phyloP scores from a whole-genome alignment of 768 basidiomycete species.

The Coprinopsis sp. region DNA sequence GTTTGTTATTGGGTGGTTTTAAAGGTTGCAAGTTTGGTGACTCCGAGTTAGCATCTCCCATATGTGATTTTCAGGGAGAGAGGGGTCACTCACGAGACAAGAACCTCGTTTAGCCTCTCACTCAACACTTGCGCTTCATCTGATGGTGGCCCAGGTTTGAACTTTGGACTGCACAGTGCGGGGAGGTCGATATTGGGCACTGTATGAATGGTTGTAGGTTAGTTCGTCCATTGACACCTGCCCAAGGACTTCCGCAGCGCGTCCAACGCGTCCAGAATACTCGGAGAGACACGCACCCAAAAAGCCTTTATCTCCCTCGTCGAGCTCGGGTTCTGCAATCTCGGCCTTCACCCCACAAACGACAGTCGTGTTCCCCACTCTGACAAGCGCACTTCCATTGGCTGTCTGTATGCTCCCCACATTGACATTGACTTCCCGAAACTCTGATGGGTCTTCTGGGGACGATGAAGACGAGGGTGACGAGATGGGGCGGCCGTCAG shows the following conservation, averaged over 20 bases:
- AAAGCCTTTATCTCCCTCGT: constrained; percentile 71
- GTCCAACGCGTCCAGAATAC: too few relatives aligned
- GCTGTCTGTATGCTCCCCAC: constrained; percentile 96
- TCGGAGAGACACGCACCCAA: constrained; percentile 51
- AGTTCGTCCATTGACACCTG: too few relatives aligned
- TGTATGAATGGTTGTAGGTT: constrained; percentile 21
- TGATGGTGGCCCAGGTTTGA: constrained; percentile 91
- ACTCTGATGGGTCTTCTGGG: constrained; percentile 39
- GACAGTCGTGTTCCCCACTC: constrained; percentile 89
- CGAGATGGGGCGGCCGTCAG: constrained; percentile 61
- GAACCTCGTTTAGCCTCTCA: constrained; percentile 70
- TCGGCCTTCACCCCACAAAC: constrained; percentile 97
- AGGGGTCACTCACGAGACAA: constrained; percentile 56
- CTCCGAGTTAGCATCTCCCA: too few relatives aligned
- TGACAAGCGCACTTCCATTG: constrained; percentile 86
- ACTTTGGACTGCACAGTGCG: constrained; percentile 87
- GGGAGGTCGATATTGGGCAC: constrained; percentile 96
- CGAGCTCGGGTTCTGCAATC: constrained; percentile 84
- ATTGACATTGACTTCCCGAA: too few relatives aligned
- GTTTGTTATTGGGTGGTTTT: not conserved
- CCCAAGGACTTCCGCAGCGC: too few relatives aligned
- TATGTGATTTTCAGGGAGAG: too few relatives aligned
- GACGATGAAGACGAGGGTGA: constrained; percentile 1
- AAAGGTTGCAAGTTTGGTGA: too few relatives aligned
- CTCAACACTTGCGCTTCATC: constrained; percentile 94